Evolutionary conservation across 768 basidiomycete genomes (phyloP).

Genomic region (Pleurotus pulmonarius): DNA sequence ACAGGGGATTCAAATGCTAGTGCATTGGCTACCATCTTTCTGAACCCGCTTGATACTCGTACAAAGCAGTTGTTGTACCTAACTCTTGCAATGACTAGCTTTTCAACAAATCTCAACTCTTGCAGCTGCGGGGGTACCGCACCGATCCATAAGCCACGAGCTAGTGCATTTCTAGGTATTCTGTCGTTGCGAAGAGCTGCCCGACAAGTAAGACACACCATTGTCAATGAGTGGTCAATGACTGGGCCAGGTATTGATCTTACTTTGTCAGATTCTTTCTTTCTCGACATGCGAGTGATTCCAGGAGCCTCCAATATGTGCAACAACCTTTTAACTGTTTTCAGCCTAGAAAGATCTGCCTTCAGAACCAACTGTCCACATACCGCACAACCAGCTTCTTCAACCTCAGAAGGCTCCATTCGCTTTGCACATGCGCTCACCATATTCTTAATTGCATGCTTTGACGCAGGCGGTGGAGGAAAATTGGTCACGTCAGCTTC

Average conservation of each 20-base stretch:
- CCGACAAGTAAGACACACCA: slow-evolving; percentile 8
- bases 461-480: too few species aligned
- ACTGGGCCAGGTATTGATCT: background rate
- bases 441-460: too few species aligned
- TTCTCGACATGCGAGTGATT: slow-evolving; percentile 5
- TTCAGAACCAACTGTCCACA: slow-evolving; percentile 18
- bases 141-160: slow-evolving; percentile 15
- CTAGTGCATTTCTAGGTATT: background rate
- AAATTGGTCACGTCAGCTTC: too few species aligned
- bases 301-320: slow-evolving; percentile 6
- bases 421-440: too few species aligned
- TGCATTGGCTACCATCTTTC: slow-evolving; percentile 25
- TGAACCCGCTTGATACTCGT: slow-evolving; percentile 18
- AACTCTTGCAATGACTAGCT: background rate
- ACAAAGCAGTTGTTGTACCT: slow-evolving; percentile 24
- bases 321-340: slow-evolving; percentile 4
- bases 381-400: slow-evolving; percentile 27
- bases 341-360: background rate
- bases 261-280: slow-evolving; percentile 10
- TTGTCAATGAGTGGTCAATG: background rate
- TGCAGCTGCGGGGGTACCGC: slow-evolving; percentile 21
- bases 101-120: slow-evolving; percentile 9
- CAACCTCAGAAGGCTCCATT: too few species aligned
- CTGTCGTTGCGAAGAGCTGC: slow-evolving; percentile 1
- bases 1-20: slow-evolving; percentile 23